Conservation (phyloP, 192 early-diverging fungal species). For the Coemansia sp. region DNA sequence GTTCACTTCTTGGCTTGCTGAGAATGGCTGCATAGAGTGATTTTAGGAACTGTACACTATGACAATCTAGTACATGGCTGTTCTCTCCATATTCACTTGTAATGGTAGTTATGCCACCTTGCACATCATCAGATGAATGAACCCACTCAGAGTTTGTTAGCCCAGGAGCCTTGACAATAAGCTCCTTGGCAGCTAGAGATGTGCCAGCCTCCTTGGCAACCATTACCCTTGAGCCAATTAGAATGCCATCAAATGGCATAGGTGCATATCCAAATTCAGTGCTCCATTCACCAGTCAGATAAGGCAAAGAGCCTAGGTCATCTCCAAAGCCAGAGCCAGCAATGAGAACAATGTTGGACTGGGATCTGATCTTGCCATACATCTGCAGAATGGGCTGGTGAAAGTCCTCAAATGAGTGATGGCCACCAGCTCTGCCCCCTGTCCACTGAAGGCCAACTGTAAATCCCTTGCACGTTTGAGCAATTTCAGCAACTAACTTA, state of each 20-base stretch:
- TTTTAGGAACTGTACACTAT: slow-evolving; percentile 68
- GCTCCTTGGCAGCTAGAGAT: slow-evolving; percentile 75
- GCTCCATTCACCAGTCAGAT: slow-evolving; percentile 93
- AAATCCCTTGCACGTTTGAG: slow-evolving; percentile 52
- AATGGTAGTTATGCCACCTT: slow-evolving; percentile 80
- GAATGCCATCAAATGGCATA: slow-evolving; percentile 94
- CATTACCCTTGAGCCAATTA: slow-evolving; percentile 97
- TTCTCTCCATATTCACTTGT: slow-evolving; percentile 90
- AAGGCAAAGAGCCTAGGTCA: slow-evolving; percentile 79
- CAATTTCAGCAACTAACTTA: slow-evolving; percentile 68
- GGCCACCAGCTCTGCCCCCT: slow-evolving; percentile 86
- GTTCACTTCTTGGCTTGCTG: slow-evolving; percentile 78
- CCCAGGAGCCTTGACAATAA: slow-evolving; percentile 82
- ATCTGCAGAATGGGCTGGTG: slow-evolving; percentile 82
- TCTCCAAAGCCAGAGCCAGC: slow-evolving; percentile 92
- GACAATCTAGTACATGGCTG: slow-evolving; percentile 88
- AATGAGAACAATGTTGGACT: slow-evolving; percentile 77
- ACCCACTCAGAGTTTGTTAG: slow-evolving; percentile 80
- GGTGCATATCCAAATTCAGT: slow-evolving; percentile 71
- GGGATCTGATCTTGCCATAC: slow-evolving; percentile 66
- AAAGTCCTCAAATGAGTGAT: slow-evolving; percentile 90
- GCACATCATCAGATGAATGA: slow-evolving; percentile 70
- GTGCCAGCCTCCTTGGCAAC: slow-evolving; percentile 84
- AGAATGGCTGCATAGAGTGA: no score
- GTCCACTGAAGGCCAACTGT: slow-evolving; percentile 89